phyloP scores from a whole-genome alignment of 2,329 filamentous ascomycete species.

The Passalora sequoiae region DNA sequence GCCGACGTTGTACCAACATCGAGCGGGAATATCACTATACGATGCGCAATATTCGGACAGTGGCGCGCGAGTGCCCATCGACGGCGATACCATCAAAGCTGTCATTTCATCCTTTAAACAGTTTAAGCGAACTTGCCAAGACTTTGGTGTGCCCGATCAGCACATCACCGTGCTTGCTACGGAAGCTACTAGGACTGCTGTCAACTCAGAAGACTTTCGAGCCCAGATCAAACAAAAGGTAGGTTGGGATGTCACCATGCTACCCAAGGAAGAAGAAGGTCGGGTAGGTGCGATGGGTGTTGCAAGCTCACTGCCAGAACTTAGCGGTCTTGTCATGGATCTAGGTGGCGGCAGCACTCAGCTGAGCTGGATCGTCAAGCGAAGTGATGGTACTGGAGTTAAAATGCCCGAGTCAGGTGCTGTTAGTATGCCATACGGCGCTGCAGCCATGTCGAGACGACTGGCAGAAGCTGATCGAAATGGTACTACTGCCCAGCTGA shows the following conservation, averaged over 20 bases:
- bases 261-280: conserved; percentile 76
- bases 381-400: conserved; percentile 47
- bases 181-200: conserved; percentile 77
- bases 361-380: conserved; percentile 57
- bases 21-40: conserved; percentile 78
- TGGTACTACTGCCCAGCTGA: conserved; percentile 36
- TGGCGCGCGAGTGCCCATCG: conserved; percentile 49
- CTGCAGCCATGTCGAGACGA: conserved; percentile 58
- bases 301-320: conserved; percentile 63
- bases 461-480: conserved; percentile 44
- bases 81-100: conserved; percentile 54
- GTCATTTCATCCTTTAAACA: conserved; percentile 63
- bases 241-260: conserved; percentile 64
- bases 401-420: conserved; percentile 51
- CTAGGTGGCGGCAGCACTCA: conserved; percentile 70
- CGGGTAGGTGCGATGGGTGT: conserved; percentile 78
- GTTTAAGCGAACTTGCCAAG: conserved; percentile 66
- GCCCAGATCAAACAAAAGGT: conserved; percentile 57
- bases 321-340: conserved; percentile 80
- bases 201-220: conserved; percentile 67
- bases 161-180: conserved; percentile 77
- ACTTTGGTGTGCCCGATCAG: conserved; percentile 60
- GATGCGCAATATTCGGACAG: conserved; percentile 58
- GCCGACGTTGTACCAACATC: conserved; percentile 70
- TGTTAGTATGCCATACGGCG: conserved; percentile 65